phyloP scores from a whole-genome alignment of 2,329 filamentous ascomycete species.

The Canariomyces notabilis region DNA sequence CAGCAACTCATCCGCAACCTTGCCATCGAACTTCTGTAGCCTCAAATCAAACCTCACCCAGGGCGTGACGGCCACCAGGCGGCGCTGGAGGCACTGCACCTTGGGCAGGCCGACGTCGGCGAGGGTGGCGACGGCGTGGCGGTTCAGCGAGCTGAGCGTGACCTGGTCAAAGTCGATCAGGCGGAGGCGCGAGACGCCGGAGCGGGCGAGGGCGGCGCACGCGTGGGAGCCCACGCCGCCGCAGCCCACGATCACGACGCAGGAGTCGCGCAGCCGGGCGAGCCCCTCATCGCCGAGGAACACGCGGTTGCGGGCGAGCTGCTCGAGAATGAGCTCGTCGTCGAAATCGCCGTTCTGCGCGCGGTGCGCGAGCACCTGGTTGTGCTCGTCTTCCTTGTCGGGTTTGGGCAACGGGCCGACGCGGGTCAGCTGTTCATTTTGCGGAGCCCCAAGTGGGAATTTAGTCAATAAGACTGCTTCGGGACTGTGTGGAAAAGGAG shows the following conservation, averaged over 20 bases:
- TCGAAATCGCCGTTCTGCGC: slow-evolving; percentile 61
- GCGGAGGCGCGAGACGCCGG: slow-evolving; percentile 80
- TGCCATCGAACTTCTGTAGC: slow-evolving; percentile 74
- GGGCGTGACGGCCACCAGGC: slow-evolving; percentile 80
- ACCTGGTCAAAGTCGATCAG: slow-evolving; percentile 98
- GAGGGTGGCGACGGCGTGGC: slow-evolving; percentile 91
- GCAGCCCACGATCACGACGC: slow-evolving; percentile 85
- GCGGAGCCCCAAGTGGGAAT: no score
- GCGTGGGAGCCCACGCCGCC: slow-evolving; percentile 95
- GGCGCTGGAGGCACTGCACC: slow-evolving; percentile 73
- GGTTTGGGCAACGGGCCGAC: slow-evolving; percentile 46
- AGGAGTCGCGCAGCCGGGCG: slow-evolving; percentile 70
- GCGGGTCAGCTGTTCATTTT: slow-evolving; percentile 48
- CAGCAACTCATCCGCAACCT: slow-evolving; percentile 62
- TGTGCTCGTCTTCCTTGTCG: slow-evolving; percentile 58
- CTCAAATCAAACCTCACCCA: slow-evolving; percentile 88
- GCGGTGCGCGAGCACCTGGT: slow-evolving; percentile 52
- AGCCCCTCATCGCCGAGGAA: slow-evolving; percentile 84
- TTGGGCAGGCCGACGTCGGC: slow-evolving; percentile 92
- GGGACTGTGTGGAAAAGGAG: no score
- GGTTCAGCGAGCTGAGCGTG: slow-evolving; percentile 85
- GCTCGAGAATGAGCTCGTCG: slow-evolving; percentile 84
- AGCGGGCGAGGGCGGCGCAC: slow-evolving; percentile 76
- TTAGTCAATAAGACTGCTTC: no score
- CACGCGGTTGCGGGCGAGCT: slow-evolving; percentile 85